These are phyloP conservation scores for Beauveria caledonica DNA, from an alignment of 2,329 filamentous ascomycete genomes.

Conservation along the genomic window DNA sequence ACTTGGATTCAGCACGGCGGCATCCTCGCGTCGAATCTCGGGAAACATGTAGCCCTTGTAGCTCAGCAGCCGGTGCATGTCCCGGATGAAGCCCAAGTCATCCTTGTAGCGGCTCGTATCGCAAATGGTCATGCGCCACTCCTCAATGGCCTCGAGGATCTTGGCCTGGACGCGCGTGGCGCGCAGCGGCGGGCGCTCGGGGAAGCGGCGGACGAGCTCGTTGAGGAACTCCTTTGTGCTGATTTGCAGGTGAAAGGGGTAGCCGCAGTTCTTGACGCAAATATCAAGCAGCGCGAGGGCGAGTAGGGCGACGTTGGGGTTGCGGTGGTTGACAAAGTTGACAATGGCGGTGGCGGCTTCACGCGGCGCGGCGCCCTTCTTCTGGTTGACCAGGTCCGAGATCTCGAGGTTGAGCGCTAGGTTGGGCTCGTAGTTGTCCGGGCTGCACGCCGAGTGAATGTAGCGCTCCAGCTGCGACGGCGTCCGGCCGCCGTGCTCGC, in stretches of 20 bases:
- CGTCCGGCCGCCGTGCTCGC: conserved; percentile 67
- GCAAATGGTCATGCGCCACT: conserved; percentile 98
- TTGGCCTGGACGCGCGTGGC: conserved; percentile 80
- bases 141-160: conserved; percentile 93
- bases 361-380: conserved; percentile 91
- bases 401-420: conserved; percentile 95
- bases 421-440: conserved; percentile 96
- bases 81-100: conserved; percentile 88
- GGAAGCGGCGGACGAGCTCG: conserved; percentile 91
- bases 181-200: conserved; percentile 82
- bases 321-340: conserved; percentile 91
- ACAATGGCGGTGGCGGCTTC: conserved; percentile 93
- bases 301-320: conserved; percentile 86
- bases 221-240: conserved; percentile 98
- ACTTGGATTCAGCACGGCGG: conserved; percentile 90
- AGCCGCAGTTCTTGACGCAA: conserved; percentile 99
- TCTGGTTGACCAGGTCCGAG: conserved; percentile 89
- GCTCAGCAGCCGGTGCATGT: conserved; percentile 92
- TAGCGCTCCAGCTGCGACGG: conserved; percentile 88
- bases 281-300: conserved; percentile 92
- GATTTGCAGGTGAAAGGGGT: conserved; percentile 97
- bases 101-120: conserved; percentile 97
- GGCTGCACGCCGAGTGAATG: conserved; percentile 92
- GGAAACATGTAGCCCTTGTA: conserved; percentile 98
- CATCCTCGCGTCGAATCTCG: conserved; percentile 85